phyloP scores from a whole-genome alignment of 108 stramenopile genomes.

The Skeletonema grethae region DNA sequence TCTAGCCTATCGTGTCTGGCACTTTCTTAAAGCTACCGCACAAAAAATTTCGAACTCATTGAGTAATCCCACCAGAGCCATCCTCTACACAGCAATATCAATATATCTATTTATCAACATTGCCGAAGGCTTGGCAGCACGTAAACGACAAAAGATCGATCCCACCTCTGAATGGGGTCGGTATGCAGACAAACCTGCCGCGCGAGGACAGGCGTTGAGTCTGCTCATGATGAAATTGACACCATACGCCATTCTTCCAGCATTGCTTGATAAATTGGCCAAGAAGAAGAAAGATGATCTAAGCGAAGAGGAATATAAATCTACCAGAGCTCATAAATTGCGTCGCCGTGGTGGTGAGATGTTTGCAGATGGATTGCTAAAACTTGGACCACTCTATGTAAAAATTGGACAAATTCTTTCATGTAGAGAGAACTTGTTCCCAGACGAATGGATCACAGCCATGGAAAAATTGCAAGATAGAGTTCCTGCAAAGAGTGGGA shows the following conservation, averaged over 20 bases:
- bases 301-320: constrained; percentile 16
- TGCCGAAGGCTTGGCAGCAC: constrained; percentile 25
- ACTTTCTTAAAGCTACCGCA: neutral
- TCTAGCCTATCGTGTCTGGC: neutral
- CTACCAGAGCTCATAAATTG: constrained; percentile 29
- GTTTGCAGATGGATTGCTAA: constrained; percentile 75
- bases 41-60: neutral
- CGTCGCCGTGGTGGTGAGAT: constrained; percentile 44
- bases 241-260: constrained; percentile 25
- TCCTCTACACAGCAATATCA: neutral
- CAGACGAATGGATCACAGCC: constrained; percentile 83
- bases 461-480: constrained; percentile 92
- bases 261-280: constrained; percentile 30
- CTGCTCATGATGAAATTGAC: constrained; percentile 34
- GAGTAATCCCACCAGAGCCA: neutral
- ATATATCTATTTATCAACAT: constrained; percentile 1
- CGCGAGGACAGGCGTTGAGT: constrained; percentile 64
- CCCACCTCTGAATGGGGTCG: constrained; percentile 86
- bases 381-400: constrained; percentile 86
- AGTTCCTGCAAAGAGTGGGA: constrained; percentile 83
- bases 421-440: constrained; percentile 85
- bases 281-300: constrained; percentile 19
- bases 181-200: constrained; percentile 72
- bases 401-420: constrained; percentile 95
- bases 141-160: constrained; percentile 55